phyloP scores from a whole-genome alignment of 257 asterid genomes.

The Ligustrum vulgare region DNA sequence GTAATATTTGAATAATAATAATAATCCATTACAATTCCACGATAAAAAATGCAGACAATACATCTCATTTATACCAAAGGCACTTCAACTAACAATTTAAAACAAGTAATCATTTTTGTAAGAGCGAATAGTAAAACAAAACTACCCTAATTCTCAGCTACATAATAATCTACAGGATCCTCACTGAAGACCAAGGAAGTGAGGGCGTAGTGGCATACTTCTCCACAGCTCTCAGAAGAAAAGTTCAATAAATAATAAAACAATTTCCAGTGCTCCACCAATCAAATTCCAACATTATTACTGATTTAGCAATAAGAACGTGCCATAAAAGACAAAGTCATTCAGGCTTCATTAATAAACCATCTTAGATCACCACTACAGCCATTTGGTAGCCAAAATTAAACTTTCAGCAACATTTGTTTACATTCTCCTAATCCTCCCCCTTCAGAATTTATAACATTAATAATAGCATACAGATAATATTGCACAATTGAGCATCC shows the following conservation, averaged over 20 bases:
- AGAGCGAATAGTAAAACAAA: not conserved
- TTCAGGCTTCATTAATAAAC: constrained; percentile 2
- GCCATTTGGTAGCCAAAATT: constrained; percentile 8
- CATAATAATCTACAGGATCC: not conserved
- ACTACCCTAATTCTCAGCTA: constrained; percentile 8
- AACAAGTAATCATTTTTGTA: not conserved
- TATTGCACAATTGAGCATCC: not conserved
- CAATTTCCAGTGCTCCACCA: not conserved
- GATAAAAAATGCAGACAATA: not conserved
- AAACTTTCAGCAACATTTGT: not conserved
- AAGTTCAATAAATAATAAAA: not conserved
- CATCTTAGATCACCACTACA: constrained; percentile 5
- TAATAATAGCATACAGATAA: constrained; percentile 10
- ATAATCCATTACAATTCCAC: not conserved
- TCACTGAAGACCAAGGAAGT: constrained; percentile 4
- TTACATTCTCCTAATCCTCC: not conserved
- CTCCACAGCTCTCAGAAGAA: constrained; percentile 8
- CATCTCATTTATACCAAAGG: not conserved
- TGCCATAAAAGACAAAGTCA: not conserved
- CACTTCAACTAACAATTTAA: not conserved
- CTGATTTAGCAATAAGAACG: not conserved
- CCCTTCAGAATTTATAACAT: not conserved
- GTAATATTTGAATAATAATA: not conserved
- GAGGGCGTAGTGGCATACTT: not conserved
- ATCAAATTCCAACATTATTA: constrained; percentile 10